Conservation (phyloP, 1,139 yeast genomes). For the Saccharomyces hybrid region DNA sequence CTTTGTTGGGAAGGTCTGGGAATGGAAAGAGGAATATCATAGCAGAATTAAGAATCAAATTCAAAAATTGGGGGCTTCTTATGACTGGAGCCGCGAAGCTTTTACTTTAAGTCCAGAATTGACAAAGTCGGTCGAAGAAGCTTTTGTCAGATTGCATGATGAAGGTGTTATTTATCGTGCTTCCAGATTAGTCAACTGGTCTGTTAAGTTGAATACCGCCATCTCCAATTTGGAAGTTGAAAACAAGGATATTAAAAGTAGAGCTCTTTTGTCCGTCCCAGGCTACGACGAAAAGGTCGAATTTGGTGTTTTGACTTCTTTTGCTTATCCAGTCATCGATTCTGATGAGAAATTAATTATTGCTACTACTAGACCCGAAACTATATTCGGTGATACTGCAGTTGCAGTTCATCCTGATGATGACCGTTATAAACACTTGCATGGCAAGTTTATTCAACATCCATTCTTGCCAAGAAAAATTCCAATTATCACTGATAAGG, state of each 20-base stretch:
- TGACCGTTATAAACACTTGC: conserved; percentile 84
- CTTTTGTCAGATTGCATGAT: conserved; percentile 84
- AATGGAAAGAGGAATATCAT: conserved; percentile 96
- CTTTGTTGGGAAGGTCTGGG: conserved; percentile 87
- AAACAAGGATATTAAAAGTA: conserved; percentile 79
- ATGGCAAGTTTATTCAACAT: conserved; percentile 85
- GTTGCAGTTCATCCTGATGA: conserved; percentile 97
- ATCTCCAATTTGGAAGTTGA: conserved; percentile 94
- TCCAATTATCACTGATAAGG: conserved; percentile 83
- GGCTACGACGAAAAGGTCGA: conserved; percentile 86
- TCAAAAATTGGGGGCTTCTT: conserved; percentile 87
- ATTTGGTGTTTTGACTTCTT: conserved; percentile 92
- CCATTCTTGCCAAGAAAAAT: conserved; percentile 81
- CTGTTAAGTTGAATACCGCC: conserved; percentile 89
- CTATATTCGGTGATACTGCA: conserved; percentile 95
- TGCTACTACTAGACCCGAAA: conserved; percentile 98
- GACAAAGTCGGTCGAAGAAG: conserved; percentile 78
- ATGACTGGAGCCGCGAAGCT: conserved; percentile 92
- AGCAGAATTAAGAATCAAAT: conserved; percentile 76
- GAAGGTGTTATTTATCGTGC: conserved; percentile 96
- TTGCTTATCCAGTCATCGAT: conserved; percentile 81
- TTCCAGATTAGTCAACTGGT: conserved; percentile 91
- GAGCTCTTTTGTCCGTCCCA: conserved; percentile 76
- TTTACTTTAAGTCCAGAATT: conserved; percentile 82
- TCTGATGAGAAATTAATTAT: conserved; percentile 83